A percentile compares a stretch with the other conserved stretches of the same genome.
These are phyloP conservation scores for Puccinia horiana DNA, from an alignment of 1,284 basidiomycete genomes.

Conservation along the genomic window DNA sequence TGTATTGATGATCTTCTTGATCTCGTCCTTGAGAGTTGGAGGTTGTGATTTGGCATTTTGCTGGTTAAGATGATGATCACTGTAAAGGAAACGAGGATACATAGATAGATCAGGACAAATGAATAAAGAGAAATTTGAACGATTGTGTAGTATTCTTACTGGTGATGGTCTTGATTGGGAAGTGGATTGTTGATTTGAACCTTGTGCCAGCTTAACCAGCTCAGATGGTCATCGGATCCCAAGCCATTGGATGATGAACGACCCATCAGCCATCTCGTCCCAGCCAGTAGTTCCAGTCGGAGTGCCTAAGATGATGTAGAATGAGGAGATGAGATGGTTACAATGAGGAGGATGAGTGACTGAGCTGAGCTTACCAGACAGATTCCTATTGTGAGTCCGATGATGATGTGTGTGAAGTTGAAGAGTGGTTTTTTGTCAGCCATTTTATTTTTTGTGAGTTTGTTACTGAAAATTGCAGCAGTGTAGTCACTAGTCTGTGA, in stretches of 20 bases:
- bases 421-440: not conserved
- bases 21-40: conserved; percentile 30
- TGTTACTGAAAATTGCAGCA: too few species aligned
- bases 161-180: conserved; percentile 1
- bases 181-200: conserved; percentile 21
- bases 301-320: too few species aligned
- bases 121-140: too few species aligned
- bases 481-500: too few species aligned
- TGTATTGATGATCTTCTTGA: conserved; percentile 20
- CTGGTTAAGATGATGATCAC: not conserved
- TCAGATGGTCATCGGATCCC: conserved; percentile 3
- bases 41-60: not conserved
- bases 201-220: conserved; percentile 30
- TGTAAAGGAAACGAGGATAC: not conserved
- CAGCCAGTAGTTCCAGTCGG: too few species aligned
- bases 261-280: not conserved
- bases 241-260: not conserved
- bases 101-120: not conserved
- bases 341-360: not conserved
- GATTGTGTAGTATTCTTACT: conserved; percentile 10
- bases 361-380: not conserved
- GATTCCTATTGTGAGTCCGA: conserved; percentile 15
- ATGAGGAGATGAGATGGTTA: too few species aligned
- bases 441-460: not conserved
- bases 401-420: conserved; percentile 11